phyloP scores from a whole-genome alignment of 2,329 filamentous ascomycete species.

The Rhinocladiella mackenziei region DNA sequence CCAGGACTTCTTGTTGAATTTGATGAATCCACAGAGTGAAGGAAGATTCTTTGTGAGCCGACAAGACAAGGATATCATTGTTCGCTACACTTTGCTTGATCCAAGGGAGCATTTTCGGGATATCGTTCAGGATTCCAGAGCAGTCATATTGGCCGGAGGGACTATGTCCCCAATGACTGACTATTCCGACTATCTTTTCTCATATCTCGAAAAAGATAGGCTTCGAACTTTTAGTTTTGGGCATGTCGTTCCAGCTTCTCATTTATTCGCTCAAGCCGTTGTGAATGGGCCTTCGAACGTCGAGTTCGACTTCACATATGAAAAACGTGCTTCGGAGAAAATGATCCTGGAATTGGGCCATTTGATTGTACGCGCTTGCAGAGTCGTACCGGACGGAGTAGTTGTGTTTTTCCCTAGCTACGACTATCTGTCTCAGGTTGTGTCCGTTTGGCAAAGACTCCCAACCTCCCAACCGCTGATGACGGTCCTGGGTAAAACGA shows the following conservation, averaged over 20 bases:
- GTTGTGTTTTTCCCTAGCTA: constrained; percentile 97
- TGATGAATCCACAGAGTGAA: constrained; percentile 78
- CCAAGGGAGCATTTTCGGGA: constrained; percentile 88
- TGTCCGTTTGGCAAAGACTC: constrained; percentile 56
- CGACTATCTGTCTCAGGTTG: constrained; percentile 75
- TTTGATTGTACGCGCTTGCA: constrained; percentile 67
- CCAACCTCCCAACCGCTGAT: constrained; percentile 20
- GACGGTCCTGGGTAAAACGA: constrained; percentile 42
- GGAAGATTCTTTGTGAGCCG: constrained; percentile 57
- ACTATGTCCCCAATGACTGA: constrained; percentile 98
- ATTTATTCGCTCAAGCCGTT: constrained; percentile 74
- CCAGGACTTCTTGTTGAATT: constrained; percentile 66
- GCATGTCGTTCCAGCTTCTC: constrained; percentile 82
- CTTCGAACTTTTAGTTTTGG: constrained; percentile 85
- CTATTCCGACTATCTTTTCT: constrained; percentile 81
- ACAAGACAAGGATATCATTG: constrained; percentile 48
- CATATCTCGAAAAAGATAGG: constrained; percentile 59
- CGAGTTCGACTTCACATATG: constrained; percentile 83
- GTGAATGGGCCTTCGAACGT: constrained; percentile 45
- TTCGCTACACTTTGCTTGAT: constrained; percentile 86
- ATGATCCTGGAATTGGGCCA: constrained; percentile 73
- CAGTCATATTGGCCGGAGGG: constrained; percentile 86
- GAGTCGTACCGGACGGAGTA: constrained; percentile 76
- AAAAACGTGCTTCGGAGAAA: constrained; percentile 62
- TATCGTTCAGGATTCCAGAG: constrained; percentile 76